These are phyloP conservation scores for Amaranthus palmeri DNA, from an alignment of 148 eudicot species.

Conservation along the genomic window DNA sequence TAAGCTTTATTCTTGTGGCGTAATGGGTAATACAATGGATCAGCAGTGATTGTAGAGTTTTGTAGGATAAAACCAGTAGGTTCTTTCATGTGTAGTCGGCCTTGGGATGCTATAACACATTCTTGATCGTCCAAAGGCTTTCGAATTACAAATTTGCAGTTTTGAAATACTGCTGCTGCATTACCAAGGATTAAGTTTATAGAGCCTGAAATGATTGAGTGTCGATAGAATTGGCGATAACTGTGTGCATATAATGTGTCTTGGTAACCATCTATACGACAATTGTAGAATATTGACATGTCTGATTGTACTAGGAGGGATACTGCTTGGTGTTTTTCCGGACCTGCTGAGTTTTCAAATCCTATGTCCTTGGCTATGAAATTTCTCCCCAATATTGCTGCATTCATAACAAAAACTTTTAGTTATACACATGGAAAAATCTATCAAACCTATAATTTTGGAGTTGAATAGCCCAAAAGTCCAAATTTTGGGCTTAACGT, in stretches of 20 bases:
- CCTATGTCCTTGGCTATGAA: constrained; percentile 38
- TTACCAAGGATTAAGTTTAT: constrained; percentile 63
- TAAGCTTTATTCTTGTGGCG: constrained; percentile 24
- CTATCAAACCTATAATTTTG: too few species aligned
- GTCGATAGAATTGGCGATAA: constrained; percentile 58
- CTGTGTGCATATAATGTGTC: constrained; percentile 33
- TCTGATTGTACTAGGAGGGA: constrained; percentile 36
- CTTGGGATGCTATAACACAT: constrained; percentile 57
- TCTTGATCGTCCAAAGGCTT: constrained; percentile 37
- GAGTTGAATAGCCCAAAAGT: too few species aligned
- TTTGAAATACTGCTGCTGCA: constrained; percentile 51
- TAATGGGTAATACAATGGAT: constrained; percentile 14
- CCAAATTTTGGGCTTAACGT: too few species aligned
- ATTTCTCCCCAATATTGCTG: constrained; percentile 35
- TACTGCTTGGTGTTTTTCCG: constrained; percentile 28
- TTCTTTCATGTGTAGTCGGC: constrained; percentile 18
- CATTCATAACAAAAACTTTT: background rate
- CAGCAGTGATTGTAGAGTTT: constrained; percentile 38
- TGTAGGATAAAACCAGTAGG: constrained; percentile 40
- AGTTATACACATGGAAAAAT: too few species aligned
- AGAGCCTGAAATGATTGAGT: constrained; percentile 65
- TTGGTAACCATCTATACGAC: constrained; percentile 31
- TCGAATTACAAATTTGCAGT: constrained; percentile 44
- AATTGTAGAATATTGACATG: constrained; percentile 33
- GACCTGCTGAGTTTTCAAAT: constrained; percentile 38